Percentiles rank a stretch among this genome's conserved stretches.
Conservation (phyloP, 768 basidiomycete species). For the Rhizopogon rudus region DNA sequence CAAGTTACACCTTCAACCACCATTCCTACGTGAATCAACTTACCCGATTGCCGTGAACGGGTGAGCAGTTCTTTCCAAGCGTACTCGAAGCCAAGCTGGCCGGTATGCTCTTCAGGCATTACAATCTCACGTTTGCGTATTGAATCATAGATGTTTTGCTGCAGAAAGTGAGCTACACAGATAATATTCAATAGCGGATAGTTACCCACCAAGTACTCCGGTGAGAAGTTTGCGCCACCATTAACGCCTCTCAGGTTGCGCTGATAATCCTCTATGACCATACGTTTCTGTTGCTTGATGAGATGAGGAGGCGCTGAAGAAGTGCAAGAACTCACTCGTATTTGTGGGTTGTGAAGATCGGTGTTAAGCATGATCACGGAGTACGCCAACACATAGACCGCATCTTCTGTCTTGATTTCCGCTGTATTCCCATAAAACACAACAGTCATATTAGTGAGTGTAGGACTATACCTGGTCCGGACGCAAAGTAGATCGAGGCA, state of each 20-base stretch:
- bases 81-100: constrained; percentile 95
- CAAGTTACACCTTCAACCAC: constrained; percentile 30
- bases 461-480: constrained; percentile 59
- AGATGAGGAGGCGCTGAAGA: constrained; percentile 4
- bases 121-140: constrained; percentile 93
- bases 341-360: constrained; percentile 92
- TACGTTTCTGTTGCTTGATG: constrained; percentile 66
- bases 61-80: constrained; percentile 95
- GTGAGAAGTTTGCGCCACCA: constrained; percentile 73
- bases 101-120: constrained; percentile 96
- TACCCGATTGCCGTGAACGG: constrained; percentile 77
- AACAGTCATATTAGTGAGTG: not conserved
- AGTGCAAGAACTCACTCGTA: constrained; percentile 52
- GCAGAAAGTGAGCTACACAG: constrained; percentile 8
- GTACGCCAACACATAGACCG: constrained; percentile 89
- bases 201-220: constrained; percentile 72
- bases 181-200: not conserved
- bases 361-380: constrained; percentile 99
- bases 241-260: constrained; percentile 93
- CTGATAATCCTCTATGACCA: constrained; percentile 93
- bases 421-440: constrained; percentile 35
- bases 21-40: constrained; percentile 12
- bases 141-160: constrained; percentile 91
- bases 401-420: constrained; percentile 88
- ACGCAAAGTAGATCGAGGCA: constrained; percentile 85